phyloP scores from a whole-genome alignment of 768 basidiomycete genomes.

The Panus rudis region DNA sequence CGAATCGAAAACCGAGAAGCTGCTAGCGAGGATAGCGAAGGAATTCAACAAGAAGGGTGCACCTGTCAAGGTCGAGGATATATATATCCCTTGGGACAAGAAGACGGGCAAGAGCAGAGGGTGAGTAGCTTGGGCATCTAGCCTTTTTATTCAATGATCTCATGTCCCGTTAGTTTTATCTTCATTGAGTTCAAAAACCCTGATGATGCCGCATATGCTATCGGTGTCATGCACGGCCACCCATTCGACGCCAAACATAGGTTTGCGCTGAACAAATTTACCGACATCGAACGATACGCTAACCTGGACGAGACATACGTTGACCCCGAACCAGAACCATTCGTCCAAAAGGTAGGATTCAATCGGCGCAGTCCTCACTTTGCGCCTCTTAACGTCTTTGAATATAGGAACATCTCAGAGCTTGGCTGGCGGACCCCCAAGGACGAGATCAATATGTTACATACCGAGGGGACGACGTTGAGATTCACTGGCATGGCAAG shows the following conservation, averaged over 20 bases:
- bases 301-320: conserved; percentile 71
- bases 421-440: conserved; percentile 88
- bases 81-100: conserved; percentile 87
- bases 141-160: background rate
- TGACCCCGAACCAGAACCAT: conserved; percentile 71
- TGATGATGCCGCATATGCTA: conserved; percentile 65
- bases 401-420: conserved; percentile 83
- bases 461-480: conserved; percentile 86
- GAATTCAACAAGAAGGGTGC: conserved; percentile 80
- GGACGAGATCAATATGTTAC: conserved; percentile 96
- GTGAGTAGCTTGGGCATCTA: conserved; percentile 35
- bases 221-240: conserved; percentile 63
- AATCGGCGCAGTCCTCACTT: background rate
- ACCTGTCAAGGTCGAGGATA: conserved; percentile 65
- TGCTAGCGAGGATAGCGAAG: conserved; percentile 75
- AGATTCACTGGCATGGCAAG: conserved; percentile 89
- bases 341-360: conserved; percentile 58
- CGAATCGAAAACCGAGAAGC: conserved; percentile 72
- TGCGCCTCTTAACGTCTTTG: background rate
- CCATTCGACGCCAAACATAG: conserved; percentile 85
- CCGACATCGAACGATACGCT: conserved; percentile 80
- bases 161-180: conserved; percentile 50
- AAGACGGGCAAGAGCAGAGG: conserved; percentile 84
- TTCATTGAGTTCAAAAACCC: conserved; percentile 73
- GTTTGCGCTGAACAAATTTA: conserved; percentile 81